Percentiles rank a stretch among this genome's conserved stretches.
These are phyloP conservation scores for Antrodiella citrinella DNA, from an alignment of 768 basidiomycete genomes.

Conservation along the genomic window DNA sequence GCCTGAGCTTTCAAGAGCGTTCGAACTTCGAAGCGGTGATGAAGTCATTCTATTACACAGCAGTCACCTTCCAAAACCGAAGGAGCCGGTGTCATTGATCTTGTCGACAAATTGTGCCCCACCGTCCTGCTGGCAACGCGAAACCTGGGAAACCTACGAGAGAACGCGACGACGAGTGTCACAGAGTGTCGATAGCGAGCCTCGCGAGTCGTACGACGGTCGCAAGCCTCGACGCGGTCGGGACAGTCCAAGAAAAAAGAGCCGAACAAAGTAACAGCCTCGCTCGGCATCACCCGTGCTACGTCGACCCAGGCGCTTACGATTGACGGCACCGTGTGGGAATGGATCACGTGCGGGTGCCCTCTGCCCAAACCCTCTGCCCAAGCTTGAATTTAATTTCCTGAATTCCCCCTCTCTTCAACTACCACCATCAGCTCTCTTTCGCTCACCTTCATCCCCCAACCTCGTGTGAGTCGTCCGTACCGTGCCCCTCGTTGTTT, in stretches of 20 bases:
- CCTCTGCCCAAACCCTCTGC: slow-evolving; percentile 62
- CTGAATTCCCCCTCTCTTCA: slow-evolving; percentile 37
- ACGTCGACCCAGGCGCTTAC: neutral
- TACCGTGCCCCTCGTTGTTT: slow-evolving; percentile 22
- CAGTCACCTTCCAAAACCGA: too few species aligned
- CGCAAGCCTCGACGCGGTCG: neutral
- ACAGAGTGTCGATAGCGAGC: neutral
- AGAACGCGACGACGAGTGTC: neutral
- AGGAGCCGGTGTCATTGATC: too few species aligned
- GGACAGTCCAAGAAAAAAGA: neutral
- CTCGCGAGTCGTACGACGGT: neutral
- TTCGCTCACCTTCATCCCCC: slow-evolving; percentile 26
- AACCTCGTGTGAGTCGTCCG: slow-evolving; percentile 31
- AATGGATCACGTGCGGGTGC: slow-evolving; percentile 22
- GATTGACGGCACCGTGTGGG: slow-evolving; percentile 18
- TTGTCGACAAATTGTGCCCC: too few species aligned
- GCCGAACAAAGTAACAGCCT: neutral
- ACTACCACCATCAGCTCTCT: slow-evolving; percentile 40
- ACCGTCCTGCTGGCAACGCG: too few species aligned
- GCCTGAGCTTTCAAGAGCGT: too few species aligned
- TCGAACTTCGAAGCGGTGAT: too few species aligned
- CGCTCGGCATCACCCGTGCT: neutral
- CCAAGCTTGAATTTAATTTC: slow-evolving; percentile 62
- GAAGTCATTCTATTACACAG: too few species aligned
- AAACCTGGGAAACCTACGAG: too few species aligned